These are phyloP conservation scores for Nevesoporus exiguus DNA, from an alignment of 768 basidiomycete species.

Conservation along the genomic window DNA sequence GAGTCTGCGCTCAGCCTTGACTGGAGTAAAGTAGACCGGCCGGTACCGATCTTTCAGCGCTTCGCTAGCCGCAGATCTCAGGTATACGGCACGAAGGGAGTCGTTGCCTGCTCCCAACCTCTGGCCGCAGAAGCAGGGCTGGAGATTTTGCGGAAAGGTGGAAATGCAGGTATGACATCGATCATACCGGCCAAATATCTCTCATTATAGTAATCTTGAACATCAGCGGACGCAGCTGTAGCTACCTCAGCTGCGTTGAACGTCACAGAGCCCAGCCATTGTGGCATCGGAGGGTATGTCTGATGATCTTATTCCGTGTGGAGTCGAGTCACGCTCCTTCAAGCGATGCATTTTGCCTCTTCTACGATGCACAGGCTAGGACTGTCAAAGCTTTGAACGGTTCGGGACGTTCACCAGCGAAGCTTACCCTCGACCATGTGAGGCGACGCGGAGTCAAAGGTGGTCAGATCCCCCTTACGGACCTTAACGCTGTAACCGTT, in stretches of 20 bases:
- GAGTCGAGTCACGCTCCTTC: conserved; percentile 12
- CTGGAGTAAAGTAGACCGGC: conserved; percentile 63
- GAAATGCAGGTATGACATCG: conserved; percentile 79
- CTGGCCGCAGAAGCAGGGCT: conserved; percentile 88
- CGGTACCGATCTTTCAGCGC: conserved; percentile 60
- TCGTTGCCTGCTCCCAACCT: conserved; percentile 88
- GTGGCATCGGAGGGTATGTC: conserved; percentile 87
- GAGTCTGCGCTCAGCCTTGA: conserved; percentile 41
- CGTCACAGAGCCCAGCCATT: conserved; percentile 82
- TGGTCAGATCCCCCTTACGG: conserved; percentile 65
- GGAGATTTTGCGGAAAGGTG: conserved; percentile 88
- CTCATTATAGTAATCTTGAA: neutral
- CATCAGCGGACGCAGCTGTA: conserved; percentile 85
- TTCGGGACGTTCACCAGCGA: conserved; percentile 82
- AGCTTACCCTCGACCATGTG: conserved; percentile 70
- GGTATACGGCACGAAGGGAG: conserved; percentile 81
- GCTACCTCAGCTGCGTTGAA: conserved; percentile 91
- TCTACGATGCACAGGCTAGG: conserved; percentile 81
- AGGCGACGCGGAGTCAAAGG: conserved; percentile 67
- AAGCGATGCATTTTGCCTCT: conserved; percentile 91
- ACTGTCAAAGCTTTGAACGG: conserved; percentile 88
- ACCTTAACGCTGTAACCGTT: conserved; percentile 90
- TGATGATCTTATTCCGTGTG: neutral
- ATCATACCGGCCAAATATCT: neutral
- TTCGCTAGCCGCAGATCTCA: conserved; percentile 86